A percentile compares a stretch with the other conserved stretches of the same genome.
Evolutionary conservation across 164 flowering plant genomes (phyloP).

Genomic region (Aristolochia fimbriata): DNA sequence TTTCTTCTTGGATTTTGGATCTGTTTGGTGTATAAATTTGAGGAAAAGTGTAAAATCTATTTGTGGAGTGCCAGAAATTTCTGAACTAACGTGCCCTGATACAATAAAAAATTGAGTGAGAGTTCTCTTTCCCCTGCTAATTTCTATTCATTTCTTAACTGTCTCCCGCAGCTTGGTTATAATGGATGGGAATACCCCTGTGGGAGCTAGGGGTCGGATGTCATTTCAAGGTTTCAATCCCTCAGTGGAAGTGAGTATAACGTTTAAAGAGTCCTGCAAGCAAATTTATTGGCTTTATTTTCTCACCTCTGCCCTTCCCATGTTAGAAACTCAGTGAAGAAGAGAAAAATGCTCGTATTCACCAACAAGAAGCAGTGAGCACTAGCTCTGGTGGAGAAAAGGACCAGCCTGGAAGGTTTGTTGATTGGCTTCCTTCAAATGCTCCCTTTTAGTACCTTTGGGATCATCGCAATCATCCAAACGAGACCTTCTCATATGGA

Average conservation of each 20-base stretch:
- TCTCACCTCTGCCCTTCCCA: conserved; percentile 6
- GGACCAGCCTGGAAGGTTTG: conserved; percentile 29
- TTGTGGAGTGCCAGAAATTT: too few relatives aligned
- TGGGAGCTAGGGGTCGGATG: conserved; percentile 81
- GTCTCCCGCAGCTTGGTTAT: conserved; percentile 56
- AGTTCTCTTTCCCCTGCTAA: background rate
- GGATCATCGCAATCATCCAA: background rate
- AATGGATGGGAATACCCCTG: conserved; percentile 84
- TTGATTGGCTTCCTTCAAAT: conserved; percentile 5
- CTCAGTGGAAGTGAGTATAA: conserved; percentile 77
- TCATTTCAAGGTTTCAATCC: conserved; percentile 90
- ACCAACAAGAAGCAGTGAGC: conserved; percentile 25
- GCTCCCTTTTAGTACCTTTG: background rate
- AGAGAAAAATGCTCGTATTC: conserved; percentile 19
- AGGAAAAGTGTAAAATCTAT: background rate
- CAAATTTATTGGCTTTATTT: conserved; percentile 25
- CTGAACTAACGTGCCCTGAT: too few relatives aligned
- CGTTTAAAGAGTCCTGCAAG: conserved; percentile 15
- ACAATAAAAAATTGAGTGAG: background rate
- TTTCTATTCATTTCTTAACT: background rate
- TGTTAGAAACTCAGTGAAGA: conserved; percentile 68
- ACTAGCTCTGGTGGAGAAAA: conserved; percentile 13
- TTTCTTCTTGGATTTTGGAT: background rate
- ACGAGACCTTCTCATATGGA: background rate
- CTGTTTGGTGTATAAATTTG: background rate